A percentile compares a stretch with the other conserved stretches of the same genome.
Conservation (phyloP, 176 grass and related monocot genomes). For the Metroxylon sagu region DNA sequence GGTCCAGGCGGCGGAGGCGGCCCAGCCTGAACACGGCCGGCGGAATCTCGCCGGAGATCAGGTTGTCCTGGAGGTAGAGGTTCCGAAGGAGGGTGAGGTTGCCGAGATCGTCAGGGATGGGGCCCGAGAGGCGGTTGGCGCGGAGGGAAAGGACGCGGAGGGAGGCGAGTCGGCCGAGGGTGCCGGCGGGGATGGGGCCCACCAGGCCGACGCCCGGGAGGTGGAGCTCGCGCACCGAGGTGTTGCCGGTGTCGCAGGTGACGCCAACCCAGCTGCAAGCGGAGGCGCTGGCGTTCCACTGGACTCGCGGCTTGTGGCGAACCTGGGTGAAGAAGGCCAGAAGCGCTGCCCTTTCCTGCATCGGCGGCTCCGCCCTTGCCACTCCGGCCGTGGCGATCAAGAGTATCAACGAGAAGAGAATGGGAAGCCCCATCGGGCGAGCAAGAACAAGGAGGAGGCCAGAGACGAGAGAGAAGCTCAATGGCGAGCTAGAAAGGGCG, state of each 20-base stretch:
- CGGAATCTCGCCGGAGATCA: conserved; percentile 37
- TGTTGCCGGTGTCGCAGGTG: conserved; percentile 36
- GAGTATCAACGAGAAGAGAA: background rate
- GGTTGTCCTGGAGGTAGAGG: conserved; percentile 60
- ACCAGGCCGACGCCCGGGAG: conserved; percentile 62
- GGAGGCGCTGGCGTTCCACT: conserved; percentile 34
- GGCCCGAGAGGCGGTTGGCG: conserved; percentile 55
- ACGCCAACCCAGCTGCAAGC: conserved; percentile 62
- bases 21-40: conserved; percentile 14
- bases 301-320: conserved; percentile 42
- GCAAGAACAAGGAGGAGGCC: too few relatives aligned
- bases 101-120: conserved; percentile 46
- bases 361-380: conserved; percentile 31
- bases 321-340: conserved; percentile 37
- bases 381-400: background rate
- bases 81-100: conserved; percentile 28
- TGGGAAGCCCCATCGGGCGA: too few relatives aligned
- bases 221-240: conserved; percentile 34
- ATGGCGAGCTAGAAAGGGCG: too few relatives aligned
- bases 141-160: conserved; percentile 63
- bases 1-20: conserved; percentile 42
- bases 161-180: conserved; percentile 18
- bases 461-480: too few relatives aligned
- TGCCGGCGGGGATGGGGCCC: conserved; percentile 30
- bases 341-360: conserved; percentile 34